phyloP scores from a whole-genome alignment of 1,139 yeast genomes.

The Pneumocystis wakefieldiae region DNA sequence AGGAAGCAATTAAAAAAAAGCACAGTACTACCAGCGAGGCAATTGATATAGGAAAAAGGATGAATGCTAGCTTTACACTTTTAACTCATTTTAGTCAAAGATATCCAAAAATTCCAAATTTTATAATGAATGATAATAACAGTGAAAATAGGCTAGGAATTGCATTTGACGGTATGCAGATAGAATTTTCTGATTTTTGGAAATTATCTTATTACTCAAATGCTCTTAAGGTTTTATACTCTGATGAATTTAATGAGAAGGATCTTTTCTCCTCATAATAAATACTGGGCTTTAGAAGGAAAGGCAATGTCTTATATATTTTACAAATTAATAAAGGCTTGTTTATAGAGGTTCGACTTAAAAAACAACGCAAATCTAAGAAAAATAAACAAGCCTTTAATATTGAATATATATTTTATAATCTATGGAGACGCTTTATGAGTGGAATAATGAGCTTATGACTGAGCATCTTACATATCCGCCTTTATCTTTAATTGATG shows the following conservation, averaged over 20 bases:
- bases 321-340: too few species aligned
- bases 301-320: neutral
- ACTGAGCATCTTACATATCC: conserved; percentile 83
- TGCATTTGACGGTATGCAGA: conserved; percentile 3
- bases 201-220: neutral
- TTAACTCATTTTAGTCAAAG: conserved; percentile 89
- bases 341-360: neutral
- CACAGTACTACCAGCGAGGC: conserved; percentile 94
- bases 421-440: neutral
- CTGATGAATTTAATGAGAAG: neutral
- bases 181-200: neutral
- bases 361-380: neutral
- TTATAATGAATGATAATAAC: conserved; percentile 2
- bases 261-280: neutral
- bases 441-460: conserved; percentile 26
- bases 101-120: conserved; percentile 40
- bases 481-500: conserved; percentile 76
- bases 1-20: conserved; percentile 66
- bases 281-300: neutral
- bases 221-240: neutral
- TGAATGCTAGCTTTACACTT: conserved; percentile 59
- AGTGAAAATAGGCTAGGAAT: conserved; percentile 3
- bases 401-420: neutral
- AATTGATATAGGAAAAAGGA: conserved; percentile 42
- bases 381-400: neutral